Evolutionary conservation across 805 yeast genomes (phyloP).

Genomic region (Spathaspora sp.): DNA sequence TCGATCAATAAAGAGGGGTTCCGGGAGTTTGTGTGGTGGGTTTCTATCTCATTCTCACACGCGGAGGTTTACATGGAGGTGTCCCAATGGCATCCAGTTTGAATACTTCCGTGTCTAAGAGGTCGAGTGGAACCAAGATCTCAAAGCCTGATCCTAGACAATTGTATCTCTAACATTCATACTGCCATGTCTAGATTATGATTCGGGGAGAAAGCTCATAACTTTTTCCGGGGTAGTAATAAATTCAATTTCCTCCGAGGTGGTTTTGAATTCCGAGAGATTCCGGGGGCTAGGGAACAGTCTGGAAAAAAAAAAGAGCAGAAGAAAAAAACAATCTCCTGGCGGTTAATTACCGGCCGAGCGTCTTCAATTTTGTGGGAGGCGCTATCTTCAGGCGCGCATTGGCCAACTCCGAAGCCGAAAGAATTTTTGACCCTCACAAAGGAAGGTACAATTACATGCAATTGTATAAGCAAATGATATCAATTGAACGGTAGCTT

Average conservation of each 20-base stretch:
- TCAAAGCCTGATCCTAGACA: no score
- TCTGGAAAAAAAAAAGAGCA: not conserved
- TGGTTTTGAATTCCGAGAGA: not conserved
- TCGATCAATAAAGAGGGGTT: no score
- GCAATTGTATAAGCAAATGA: not conserved
- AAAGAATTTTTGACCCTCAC: not conserved
- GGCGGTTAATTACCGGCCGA: not conserved
- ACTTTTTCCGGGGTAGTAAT: not conserved
- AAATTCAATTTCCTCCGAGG: not conserved
- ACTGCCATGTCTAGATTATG: no score
- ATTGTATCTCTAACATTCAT: no score
- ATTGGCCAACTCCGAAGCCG: not conserved
- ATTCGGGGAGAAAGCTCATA: not conserved
- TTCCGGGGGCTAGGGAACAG: not conserved
- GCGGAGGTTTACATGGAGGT: no score
- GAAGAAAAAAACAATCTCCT: not conserved
- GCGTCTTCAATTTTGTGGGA: not conserved
- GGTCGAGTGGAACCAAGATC: no score
- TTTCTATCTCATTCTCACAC: no score
- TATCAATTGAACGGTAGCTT: not conserved
- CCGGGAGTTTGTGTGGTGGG: no score
- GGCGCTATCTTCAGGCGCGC: not conserved
- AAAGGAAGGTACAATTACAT: not conserved
- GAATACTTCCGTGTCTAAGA: no score
- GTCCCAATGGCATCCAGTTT: no score